Evolutionary conservation across 176 grass and related monocot genomes (phyloP).

Genomic region (Calamus simplicifolius): DNA sequence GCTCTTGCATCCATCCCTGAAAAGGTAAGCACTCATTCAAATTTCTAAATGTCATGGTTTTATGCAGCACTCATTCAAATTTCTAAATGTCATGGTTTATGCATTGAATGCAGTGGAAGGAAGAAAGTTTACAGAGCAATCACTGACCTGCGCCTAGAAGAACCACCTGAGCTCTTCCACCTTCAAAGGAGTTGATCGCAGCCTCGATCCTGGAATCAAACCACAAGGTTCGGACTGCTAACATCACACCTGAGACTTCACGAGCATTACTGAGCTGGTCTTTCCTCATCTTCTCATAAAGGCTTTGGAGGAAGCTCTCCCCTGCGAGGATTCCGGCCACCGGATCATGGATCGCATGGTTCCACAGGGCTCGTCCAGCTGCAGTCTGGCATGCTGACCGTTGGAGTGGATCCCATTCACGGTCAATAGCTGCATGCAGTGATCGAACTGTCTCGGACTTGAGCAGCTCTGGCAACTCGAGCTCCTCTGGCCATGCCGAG

Average conservation of each 20-base stretch:
- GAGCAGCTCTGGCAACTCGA: constrained; percentile 27
- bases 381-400: constrained; percentile 95
- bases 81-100: too few species aligned
- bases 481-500: not conserved
- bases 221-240: constrained; percentile 86
- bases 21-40: not conserved
- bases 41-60: too few species aligned
- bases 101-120: too few species aligned
- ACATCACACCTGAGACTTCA: constrained; percentile 79
- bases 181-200: constrained; percentile 40
- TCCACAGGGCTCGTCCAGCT: constrained; percentile 76
- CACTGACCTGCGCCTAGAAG: constrained; percentile 90
- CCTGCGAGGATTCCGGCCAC: constrained; percentile 67
- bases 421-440: constrained; percentile 63
- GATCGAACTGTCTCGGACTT: constrained; percentile 40
- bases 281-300: constrained; percentile 65
- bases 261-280: constrained; percentile 52
- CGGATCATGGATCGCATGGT: constrained; percentile 49
- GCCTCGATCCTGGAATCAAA: constrained; percentile 71
- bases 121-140: too few species aligned
- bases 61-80: too few species aligned
- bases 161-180: constrained; percentile 53
- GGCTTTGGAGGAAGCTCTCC: constrained; percentile 43
- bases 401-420: constrained; percentile 66
- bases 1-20: constrained; percentile 95